phyloP scores from a whole-genome alignment of 2,329 filamentous ascomycete species.

The Talaromyces funiculosus region DNA sequence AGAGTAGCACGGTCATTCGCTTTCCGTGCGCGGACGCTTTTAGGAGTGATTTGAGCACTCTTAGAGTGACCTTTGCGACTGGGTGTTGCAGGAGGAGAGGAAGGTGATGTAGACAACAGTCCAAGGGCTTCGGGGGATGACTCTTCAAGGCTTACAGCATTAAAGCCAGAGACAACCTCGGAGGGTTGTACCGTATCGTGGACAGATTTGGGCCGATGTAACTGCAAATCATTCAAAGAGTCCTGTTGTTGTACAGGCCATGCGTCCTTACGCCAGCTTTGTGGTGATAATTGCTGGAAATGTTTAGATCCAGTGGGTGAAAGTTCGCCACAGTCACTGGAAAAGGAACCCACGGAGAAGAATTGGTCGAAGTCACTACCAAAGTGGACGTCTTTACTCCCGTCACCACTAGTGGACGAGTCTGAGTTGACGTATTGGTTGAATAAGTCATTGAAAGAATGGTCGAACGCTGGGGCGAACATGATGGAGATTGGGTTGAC shows the following conservation, averaged over 20 bases:
- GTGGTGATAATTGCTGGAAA: conserved; percentile 36
- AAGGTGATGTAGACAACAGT: conserved; percentile 26
- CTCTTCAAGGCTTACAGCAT: conserved; percentile 27
- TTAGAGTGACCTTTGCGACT: conserved; percentile 31
- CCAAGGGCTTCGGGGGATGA: conserved; percentile 21
- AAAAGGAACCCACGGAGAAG: conserved; percentile 46
- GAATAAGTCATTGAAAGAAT: conserved; percentile 58
- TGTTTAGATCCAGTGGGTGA: conserved; percentile 45
- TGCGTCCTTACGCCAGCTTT: conserved; percentile 51
- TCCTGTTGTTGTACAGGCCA: conserved; percentile 49
- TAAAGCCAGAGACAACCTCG: conserved; percentile 22
- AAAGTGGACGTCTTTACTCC: conserved; percentile 45
- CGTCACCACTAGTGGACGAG: conserved; percentile 42
- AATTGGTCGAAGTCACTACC: conserved; percentile 48
- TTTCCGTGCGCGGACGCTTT: conserved; percentile 36
- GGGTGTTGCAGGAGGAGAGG: conserved; percentile 34
- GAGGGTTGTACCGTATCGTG: conserved; percentile 34
- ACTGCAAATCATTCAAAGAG: conserved; percentile 28
- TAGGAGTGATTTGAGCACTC: conserved; percentile 33
- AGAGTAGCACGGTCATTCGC: conserved; percentile 35
- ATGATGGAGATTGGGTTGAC: conserved; percentile 42
- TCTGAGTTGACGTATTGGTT: conserved; percentile 59
- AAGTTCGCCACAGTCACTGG: conserved; percentile 48
- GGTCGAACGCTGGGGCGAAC: conserved; percentile 44
- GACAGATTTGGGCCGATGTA: conserved; percentile 5